phyloP scores from a whole-genome alignment of 352 stramenopile species.

The Phytophthora pluvialis region DNA sequence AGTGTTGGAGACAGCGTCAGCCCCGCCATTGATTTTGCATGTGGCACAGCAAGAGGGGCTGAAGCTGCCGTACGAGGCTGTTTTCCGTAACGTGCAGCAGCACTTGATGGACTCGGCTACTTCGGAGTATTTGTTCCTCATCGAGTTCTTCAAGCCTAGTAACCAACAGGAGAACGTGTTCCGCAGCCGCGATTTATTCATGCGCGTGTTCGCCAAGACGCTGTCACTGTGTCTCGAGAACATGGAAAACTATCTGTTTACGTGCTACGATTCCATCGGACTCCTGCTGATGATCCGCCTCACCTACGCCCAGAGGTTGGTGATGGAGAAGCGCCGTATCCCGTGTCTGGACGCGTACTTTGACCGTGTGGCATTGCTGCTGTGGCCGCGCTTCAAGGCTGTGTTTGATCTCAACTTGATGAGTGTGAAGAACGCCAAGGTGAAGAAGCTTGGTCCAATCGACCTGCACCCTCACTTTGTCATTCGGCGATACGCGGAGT shows the following conservation, averaged over 20 bases:
- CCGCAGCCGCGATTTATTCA: slow-evolving; percentile 91
- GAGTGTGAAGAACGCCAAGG: slow-evolving; percentile 88
- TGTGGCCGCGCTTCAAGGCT: slow-evolving; percentile 98
- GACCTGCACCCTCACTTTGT: slow-evolving; percentile 98
- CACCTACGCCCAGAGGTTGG: slow-evolving; percentile 86
- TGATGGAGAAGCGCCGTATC: slow-evolving; percentile 88
- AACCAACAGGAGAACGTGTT: slow-evolving; percentile 69
- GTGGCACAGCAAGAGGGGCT: slow-evolving; percentile 92
- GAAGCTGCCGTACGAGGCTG: slow-evolving; percentile 96
- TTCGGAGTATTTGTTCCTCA: slow-evolving; percentile 97
- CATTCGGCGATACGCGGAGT: slow-evolving; percentile 96
- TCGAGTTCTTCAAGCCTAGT: slow-evolving; percentile 92
- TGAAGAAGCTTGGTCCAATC: slow-evolving; percentile 92
- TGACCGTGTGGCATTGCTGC: slow-evolving; percentile 93
- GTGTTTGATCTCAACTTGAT: slow-evolving; percentile 97
- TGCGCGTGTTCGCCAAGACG: slow-evolving; percentile 96
- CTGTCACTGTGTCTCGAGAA: slow-evolving; percentile 97
- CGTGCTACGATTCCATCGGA: slow-evolving; percentile 96
- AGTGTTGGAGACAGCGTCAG: slow-evolving; percentile 83
- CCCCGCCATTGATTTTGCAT: slow-evolving; percentile 94
- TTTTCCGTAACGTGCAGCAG: slow-evolving; percentile 96
- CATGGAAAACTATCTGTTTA: slow-evolving; percentile 98
- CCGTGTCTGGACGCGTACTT: slow-evolving; percentile 97
- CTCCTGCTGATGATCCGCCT: slow-evolving; percentile 99
- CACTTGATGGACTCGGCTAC: slow-evolving; percentile 98